These are phyloP conservation scores for Exobasidium cylindrosporum DNA, from an alignment of 1,284 basidiomycete species.

Conservation along the genomic window DNA sequence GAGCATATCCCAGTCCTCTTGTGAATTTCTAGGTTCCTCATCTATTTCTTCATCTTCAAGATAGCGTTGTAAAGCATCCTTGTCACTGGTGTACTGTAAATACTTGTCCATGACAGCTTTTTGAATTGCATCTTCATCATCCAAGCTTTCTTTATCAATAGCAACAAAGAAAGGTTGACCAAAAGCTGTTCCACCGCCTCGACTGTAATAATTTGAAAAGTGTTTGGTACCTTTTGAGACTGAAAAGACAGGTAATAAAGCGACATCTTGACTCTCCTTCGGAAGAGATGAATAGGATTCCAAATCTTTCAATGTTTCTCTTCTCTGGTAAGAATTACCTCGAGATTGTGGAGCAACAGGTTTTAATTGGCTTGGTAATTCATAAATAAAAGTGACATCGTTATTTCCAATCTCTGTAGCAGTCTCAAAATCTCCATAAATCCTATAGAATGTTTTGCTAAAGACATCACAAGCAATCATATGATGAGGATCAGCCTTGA, in stretches of 20 bases:
- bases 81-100: constrained; percentile 22
- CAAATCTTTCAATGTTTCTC: neutral
- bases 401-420: constrained; percentile 39
- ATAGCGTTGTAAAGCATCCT: constrained; percentile 14
- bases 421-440: constrained; percentile 47
- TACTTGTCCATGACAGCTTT: constrained; percentile 33
- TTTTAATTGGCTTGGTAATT: constrained; percentile 27
- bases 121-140: constrained; percentile 28
- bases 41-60: neutral
- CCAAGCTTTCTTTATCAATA: constrained; percentile 28
- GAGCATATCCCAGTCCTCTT: constrained; percentile 33
- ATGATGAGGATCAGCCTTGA: constrained; percentile 23
- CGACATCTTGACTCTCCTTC: constrained; percentile 20
- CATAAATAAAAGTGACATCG: constrained; percentile 48
- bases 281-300: neutral
- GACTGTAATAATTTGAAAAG: neutral
- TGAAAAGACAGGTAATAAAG: constrained; percentile 45
- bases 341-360: neutral
- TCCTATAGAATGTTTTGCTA: constrained; percentile 30
- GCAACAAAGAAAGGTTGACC: constrained; percentile 52
- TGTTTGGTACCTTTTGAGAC: constrained; percentile 12
- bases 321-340: neutral
- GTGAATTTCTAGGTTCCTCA: neutral
- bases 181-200: constrained; percentile 11
- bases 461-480: constrained; percentile 12